Evolutionary conservation across 371 early-diverging fungal genomes (phyloP).

Genomic region (Conidiobolus incongruus): DNA sequence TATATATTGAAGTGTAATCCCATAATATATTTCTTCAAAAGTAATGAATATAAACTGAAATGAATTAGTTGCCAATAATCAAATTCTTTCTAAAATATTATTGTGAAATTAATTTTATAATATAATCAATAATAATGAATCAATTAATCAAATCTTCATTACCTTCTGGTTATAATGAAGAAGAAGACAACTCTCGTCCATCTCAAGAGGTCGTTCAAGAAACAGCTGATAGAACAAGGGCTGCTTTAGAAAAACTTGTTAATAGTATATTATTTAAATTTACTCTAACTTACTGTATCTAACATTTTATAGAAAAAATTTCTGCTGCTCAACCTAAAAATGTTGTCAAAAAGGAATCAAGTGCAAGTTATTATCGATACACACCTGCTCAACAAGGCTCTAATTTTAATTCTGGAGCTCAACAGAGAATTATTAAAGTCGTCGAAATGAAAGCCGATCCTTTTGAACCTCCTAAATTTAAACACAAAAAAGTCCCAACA

Average conservation of each 20-base stretch:
- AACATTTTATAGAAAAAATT: constrained; percentile 26
- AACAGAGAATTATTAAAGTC: constrained; percentile 76
- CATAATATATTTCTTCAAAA: too few relatives aligned
- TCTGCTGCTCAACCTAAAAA: constrained; percentile 42
- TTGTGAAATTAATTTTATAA: too few relatives aligned
- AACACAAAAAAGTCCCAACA: constrained; percentile 75
- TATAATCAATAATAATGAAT: constrained; percentile 1
- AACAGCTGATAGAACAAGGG: constrained; percentile 66
- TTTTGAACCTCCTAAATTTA: constrained; percentile 82
- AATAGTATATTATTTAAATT: constrained; percentile 17
- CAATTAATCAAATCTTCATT: neutral
- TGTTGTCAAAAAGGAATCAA: constrained; percentile 23
- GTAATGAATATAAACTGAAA: too few relatives aligned
- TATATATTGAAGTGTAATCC: too few relatives aligned
- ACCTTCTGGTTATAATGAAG: constrained; percentile 2
- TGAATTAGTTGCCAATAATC: too few relatives aligned
- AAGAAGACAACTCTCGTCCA: constrained; percentile 25
- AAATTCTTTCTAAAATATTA: too few relatives aligned
- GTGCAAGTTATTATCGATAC: constrained; percentile 73
- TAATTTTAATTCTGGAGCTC: constrained; percentile 34
- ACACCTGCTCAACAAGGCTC: constrained; percentile 54
- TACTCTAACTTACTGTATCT: neutral
- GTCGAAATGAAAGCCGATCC: constrained; percentile 90
- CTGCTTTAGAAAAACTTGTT: constrained; percentile 74
- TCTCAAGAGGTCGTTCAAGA: constrained; percentile 49